Base-by-base conservation (phyloP, 1,284 basidiomycete genomes). In the Abortiporus biennis region DNA sequence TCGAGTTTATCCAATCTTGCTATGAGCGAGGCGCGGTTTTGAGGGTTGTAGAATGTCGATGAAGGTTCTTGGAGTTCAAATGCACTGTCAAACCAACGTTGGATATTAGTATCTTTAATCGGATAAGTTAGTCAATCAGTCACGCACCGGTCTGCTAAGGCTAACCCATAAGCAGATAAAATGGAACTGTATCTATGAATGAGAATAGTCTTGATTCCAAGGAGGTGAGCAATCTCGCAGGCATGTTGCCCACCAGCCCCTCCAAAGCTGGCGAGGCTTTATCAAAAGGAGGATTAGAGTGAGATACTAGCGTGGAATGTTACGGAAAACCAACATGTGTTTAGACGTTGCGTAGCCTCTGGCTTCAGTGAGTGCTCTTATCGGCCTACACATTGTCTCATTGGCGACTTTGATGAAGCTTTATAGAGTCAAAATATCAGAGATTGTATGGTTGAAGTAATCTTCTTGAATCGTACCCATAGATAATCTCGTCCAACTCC, bases 351-450 rank as follows among this genome's bases (percentile, higher is more conserved):
- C 85, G 61, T 92, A 82, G 3, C 94, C 93, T 36, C 90, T 70
- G 1, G 89, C 92, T 63, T 95, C 94, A 0, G 93, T 97, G 47
- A 97, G 63, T 1, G 93, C 84, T 5, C 93, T 80, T 47, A 97
- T 96, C 1, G 93, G 94, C 34, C 93, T 71, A 52, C 85, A 87
- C 92, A 96, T 96, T 0, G 88, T 90, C 66, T 92, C 90, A 49
- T 92, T 93, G 9, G 90, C 90, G n/a, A 93, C 86, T 55, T 90
- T 90, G 67, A 94, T 86, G 60, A 92, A 94, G 2, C 85, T 87
- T 39, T 52, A 36, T 2, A 32, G 3, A 16, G 24, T 37, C 24
- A 22, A n/a, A n/a, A n/a, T n/a, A 41, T 13, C 11, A 29, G n/a
- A 4, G 17, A 9, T 13, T 11, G 25, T 24, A 5, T 19, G 38